Base-by-base conservation (phyloP, 306 rosid genomes). In the Lathyrus aphaca region DNA sequence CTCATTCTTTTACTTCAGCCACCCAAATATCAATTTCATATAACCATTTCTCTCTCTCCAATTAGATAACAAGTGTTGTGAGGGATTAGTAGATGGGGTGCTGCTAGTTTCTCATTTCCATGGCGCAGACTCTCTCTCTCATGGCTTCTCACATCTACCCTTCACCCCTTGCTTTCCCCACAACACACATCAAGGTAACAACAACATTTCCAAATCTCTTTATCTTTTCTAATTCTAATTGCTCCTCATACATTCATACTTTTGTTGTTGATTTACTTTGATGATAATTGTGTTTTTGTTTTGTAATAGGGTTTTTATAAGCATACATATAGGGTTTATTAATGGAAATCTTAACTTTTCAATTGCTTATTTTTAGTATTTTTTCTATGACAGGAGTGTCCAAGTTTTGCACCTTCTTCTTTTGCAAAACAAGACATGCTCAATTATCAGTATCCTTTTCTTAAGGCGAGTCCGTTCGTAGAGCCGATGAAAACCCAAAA, bases 91-190 rank as follows among this genome's bases (percentile, higher is more conserved):
- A 61, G 57, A 75, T 61, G 86, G 77, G 35, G 65, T 50, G 63
- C 60, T 82, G 3, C 9, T 49, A 77, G 42, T 77, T 78, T 79
- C 64, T 44, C 67, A 77, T 68, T 73, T 73, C 72, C 38, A 77
- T 87, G 94, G 76, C 78, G 73, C 56, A 80, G 79, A 48, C 76
- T 86, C 21, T 82, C 86, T 82, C 86, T 75, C 58, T 85, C 48
- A 86, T 88, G 92, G 94, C 98, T 73, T 86, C 96, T 67, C 85
- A 82, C 67, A 84, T 78, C 30, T 86, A 77, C 76, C 88, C 86
- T 71, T 75, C 87, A 27, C 87, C 85, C 15, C 83, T 82, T 53
- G 81, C 45, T 69, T 50, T 78, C 42, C 2, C 72, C 21, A 21
- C 71, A 70, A 4, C 67, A 59, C 66, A 48, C 29, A 17, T 79